phyloP scores from a whole-genome alignment of 2,329 filamentous ascomycete genomes.

The Xylariales sp. region DNA sequence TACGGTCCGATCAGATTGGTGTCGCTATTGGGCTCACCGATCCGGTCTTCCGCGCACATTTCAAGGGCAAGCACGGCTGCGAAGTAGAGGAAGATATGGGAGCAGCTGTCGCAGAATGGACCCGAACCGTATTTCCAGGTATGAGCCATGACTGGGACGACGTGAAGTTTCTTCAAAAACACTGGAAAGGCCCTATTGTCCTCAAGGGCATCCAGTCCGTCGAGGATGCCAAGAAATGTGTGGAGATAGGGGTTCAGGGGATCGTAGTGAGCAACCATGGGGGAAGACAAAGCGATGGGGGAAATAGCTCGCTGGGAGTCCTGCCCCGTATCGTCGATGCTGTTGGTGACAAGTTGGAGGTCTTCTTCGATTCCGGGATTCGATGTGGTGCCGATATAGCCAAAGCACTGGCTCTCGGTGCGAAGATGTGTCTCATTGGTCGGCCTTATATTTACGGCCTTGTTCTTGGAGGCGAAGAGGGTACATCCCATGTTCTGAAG shows the following conservation, averaged over 20 bases:
- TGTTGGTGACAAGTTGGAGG: conserved; percentile 52
- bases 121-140: conserved; percentile 21
- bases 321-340: conserved; percentile 57
- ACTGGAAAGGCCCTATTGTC: conserved; percentile 26
- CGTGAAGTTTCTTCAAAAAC: conserved; percentile 18
- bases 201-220: conserved; percentile 30
- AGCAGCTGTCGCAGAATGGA: conserved; percentile 20
- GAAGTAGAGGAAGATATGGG: conserved; percentile 17
- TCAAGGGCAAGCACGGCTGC: conserved; percentile 17
- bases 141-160: conserved; percentile 22
- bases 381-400: conserved; percentile 56
- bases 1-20: conserved; percentile 22
- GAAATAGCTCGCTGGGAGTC: conserved; percentile 49
- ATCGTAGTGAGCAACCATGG: conserved; percentile 57
- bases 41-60: conserved; percentile 20
- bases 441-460: conserved; percentile 50
- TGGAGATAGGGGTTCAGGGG: conserved; percentile 18
- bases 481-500: conserved; percentile 21
- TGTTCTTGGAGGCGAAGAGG: conserved; percentile 22
- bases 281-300: conserved; percentile 52
- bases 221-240: conserved; percentile 21
- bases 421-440: conserved; percentile 54
- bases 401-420: conserved; percentile 54
- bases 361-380: conserved; percentile 59
- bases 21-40: conserved; percentile 22